Conservation (phyloP, 2,329 filamentous ascomycete genomes). For the Hypoxylon sp. region DNA sequence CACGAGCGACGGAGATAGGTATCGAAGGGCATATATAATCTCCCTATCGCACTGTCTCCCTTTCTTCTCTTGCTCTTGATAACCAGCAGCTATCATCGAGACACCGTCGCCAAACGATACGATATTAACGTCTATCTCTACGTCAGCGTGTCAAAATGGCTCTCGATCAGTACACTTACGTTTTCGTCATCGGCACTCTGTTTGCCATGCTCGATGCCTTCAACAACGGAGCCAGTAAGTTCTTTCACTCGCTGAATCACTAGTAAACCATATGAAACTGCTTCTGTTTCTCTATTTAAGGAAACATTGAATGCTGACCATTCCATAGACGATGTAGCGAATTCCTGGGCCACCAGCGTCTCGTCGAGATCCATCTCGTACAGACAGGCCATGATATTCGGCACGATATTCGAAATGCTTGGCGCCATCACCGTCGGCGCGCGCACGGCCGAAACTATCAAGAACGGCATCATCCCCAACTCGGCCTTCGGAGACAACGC, state of each 20-base stretch:
- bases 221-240: conserved; percentile 83
- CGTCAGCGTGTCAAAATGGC: conserved; percentile 60
- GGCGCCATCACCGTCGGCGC: conserved; percentile 76
- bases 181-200: conserved; percentile 80
- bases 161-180: conserved; percentile 74
- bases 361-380: conserved; percentile 82
- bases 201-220: conserved; percentile 82
- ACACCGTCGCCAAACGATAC: conserved; percentile 12
- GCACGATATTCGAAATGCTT: conserved; percentile 75
- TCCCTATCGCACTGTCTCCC: conserved; percentile 22
- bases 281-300: neutral
- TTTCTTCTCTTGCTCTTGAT: conserved; percentile 16
- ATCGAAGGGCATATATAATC: conserved; percentile 35
- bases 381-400: conserved; percentile 75
- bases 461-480: conserved; percentile 79
- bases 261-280: neutral
- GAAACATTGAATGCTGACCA: conserved; percentile 31
- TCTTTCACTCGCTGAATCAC: too few species aligned
- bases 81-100: conserved; percentile 15
- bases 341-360: conserved; percentile 84
- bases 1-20: conserved; percentile 13
- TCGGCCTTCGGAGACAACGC: conserved; percentile 70
- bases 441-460: conserved; percentile 81
- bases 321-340: conserved; percentile 80
- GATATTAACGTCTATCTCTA: conserved; percentile 11